Conservation (phyloP, 2,329 filamentous ascomycete species). For the Monosporascus sp. region DNA sequence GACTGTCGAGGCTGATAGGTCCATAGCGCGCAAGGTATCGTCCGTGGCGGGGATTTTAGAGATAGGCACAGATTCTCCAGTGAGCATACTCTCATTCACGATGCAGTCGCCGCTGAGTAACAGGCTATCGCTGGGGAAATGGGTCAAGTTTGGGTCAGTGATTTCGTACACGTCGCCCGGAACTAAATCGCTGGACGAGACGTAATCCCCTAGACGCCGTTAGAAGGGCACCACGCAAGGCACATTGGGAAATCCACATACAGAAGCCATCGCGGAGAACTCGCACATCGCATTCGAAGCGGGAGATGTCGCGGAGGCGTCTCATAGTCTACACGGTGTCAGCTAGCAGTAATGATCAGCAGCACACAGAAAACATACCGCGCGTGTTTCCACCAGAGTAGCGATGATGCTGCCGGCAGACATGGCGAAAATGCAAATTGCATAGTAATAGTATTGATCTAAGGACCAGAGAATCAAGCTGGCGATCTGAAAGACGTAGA, state of each 20-base stretch:
- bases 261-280: slow-evolving; percentile 94
- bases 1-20: slow-evolving; percentile 75
- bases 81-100: slow-evolving; percentile 99
- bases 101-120: slow-evolving; percentile 93
- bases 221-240: slow-evolving; percentile 12
- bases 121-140: slow-evolving; percentile 89
- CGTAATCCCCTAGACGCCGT: slow-evolving; percentile 61
- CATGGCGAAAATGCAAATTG: slow-evolving; percentile 88
- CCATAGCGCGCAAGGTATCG: slow-evolving; percentile 68
- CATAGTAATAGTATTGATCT: slow-evolving; percentile 98
- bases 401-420: slow-evolving; percentile 87
- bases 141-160: slow-evolving; percentile 81
- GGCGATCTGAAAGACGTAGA: slow-evolving; percentile 96
- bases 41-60: slow-evolving; percentile 84
- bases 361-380: slow-evolving; percentile 44
- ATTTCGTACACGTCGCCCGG: slow-evolving; percentile 96
- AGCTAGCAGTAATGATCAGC: neutral
- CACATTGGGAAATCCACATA: slow-evolving; percentile 32
- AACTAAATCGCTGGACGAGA: slow-evolving; percentile 81
- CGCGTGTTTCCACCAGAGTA: slow-evolving; percentile 83
- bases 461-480: slow-evolving; percentile 92
- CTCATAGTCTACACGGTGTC: slow-evolving; percentile 65
- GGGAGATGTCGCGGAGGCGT: slow-evolving; percentile 82
- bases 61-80: slow-evolving; percentile 93
- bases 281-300: slow-evolving; percentile 91